Conservation (phyloP, 768 basidiomycete species). For the Candolleomyces aberdarensis region DNA sequence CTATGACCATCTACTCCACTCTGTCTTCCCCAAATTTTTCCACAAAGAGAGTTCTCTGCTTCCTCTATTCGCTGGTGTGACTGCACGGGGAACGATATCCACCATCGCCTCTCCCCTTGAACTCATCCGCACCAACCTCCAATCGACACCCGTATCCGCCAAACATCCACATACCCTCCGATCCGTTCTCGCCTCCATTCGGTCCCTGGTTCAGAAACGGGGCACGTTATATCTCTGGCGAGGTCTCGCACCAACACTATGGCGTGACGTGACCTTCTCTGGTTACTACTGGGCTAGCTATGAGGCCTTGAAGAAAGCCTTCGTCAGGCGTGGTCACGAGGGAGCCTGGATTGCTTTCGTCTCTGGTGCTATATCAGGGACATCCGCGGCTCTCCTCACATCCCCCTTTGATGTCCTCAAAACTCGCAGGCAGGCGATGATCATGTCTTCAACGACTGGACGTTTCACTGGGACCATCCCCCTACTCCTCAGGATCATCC, state of each 20-base stretch:
- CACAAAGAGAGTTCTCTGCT: conserved; percentile 40
- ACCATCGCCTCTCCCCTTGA: conserved; percentile 85
- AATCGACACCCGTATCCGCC: conserved; percentile 76
- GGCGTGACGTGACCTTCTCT: conserved; percentile 97
- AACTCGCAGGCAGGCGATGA: conserved; percentile 83
- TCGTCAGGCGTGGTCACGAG: conserved; percentile 49
- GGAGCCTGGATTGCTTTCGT: conserved; percentile 76
- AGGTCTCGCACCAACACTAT: conserved; percentile 87
- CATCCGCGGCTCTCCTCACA: conserved; percentile 79
- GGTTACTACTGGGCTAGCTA: conserved; percentile 97
- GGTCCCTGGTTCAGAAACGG: conserved; percentile 52
- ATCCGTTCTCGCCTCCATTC: conserved; percentile 67
- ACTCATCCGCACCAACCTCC: conserved; percentile 89
- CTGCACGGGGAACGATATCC: conserved; percentile 78
- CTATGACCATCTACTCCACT: conserved; percentile 82
- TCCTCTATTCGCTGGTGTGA: conserved; percentile 79
- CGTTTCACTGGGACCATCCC: conserved; percentile 52
- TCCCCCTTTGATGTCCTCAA: conserved; percentile 98
- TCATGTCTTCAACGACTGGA: conserved; percentile 55
- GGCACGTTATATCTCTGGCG: conserved; percentile 81
- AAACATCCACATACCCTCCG: conserved; percentile 72
- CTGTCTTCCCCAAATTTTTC: conserved; percentile 57
- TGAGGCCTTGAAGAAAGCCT: conserved; percentile 71
- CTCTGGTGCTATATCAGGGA: conserved; percentile 90
- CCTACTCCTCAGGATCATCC: conserved; percentile 65